phyloP scores from a whole-genome alignment of 2,329 filamentous ascomycete species.

The Mycosphaerella sp. region DNA sequence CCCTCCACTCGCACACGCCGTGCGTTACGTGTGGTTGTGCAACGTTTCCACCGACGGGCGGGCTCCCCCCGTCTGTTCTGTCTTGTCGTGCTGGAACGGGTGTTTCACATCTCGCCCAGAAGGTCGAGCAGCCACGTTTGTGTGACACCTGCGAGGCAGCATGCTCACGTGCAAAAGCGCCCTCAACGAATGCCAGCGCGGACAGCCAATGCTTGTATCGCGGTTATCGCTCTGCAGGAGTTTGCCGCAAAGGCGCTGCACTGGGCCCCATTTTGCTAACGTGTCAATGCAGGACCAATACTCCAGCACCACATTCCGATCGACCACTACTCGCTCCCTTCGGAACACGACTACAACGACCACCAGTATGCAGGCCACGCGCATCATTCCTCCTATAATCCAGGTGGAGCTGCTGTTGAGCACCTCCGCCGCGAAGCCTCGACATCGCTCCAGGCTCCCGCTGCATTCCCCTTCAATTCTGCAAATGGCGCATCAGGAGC shows the following conservation, averaged over 20 bases:
- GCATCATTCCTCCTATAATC: constrained; percentile 38
- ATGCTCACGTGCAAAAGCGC: constrained; percentile 19
- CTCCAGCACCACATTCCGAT: constrained; percentile 40
- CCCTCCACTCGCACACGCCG: constrained; percentile 7
- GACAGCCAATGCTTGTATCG: constrained; percentile 8
- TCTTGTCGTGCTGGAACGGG: constrained; percentile 1
- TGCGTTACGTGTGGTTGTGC: constrained; percentile 17
- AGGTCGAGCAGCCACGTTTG: constrained; percentile 12
- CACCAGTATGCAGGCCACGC: constrained; percentile 40
- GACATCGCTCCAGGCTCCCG: constrained; percentile 42
- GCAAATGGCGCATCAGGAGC: constrained; percentile 38
- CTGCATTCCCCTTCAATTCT: constrained; percentile 42
- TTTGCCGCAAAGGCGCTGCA: constrained; percentile 1
- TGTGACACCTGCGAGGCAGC: constrained; percentile 24
- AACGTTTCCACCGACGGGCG: constrained; percentile 1
- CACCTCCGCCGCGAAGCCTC: constrained; percentile 46
- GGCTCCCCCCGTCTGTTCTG: not conserved
- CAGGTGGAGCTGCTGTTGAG: constrained; percentile 39
- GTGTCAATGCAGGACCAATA: constrained; percentile 37
- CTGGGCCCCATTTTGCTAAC: constrained; percentile 34
- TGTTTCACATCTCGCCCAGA: constrained; percentile 3
- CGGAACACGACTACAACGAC: constrained; percentile 41
- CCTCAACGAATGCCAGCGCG: constrained; percentile 1
- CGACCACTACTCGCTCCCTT: constrained; percentile 39
- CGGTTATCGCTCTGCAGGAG: constrained; percentile 13